A percentile compares a stretch with the other conserved stretches of the same genome.
Conservation (phyloP, 352 stramenopile genomes). For the Phytophthora ohioensis region DNA sequence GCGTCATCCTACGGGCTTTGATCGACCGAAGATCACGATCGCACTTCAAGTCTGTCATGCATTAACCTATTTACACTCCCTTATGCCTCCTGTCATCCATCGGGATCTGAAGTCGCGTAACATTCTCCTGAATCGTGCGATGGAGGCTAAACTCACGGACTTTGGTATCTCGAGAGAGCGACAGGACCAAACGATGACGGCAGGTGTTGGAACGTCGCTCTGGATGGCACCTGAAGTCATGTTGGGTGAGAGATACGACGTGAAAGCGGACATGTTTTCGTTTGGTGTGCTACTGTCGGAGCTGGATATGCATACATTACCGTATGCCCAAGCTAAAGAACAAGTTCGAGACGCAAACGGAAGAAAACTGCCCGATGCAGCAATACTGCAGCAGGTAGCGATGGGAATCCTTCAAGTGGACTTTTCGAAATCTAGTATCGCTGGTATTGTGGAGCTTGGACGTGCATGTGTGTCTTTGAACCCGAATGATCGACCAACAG, state of each 20-base stretch:
- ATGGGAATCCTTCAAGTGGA: slow-evolving; percentile 42
- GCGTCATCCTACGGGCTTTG: slow-evolving; percentile 27
- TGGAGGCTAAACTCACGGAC: slow-evolving; percentile 43
- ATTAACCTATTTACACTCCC: slow-evolving; percentile 45
- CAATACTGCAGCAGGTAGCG: slow-evolving; percentile 47
- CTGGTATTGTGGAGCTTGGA: slow-evolving; percentile 34
- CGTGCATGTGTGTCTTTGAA: slow-evolving; percentile 42
- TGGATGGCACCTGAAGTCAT: slow-evolving; percentile 82
- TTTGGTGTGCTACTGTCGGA: slow-evolving; percentile 49
- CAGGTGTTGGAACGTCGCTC: slow-evolving; percentile 38
- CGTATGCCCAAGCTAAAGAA: slow-evolving; percentile 39
- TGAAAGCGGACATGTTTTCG: slow-evolving; percentile 53
- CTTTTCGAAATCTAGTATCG: slow-evolving; percentile 28
- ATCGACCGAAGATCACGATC: slow-evolving; percentile 41
- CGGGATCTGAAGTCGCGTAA: slow-evolving; percentile 43
- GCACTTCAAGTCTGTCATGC: slow-evolving; percentile 38
- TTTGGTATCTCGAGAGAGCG: slow-evolving; percentile 44
- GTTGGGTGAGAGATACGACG: slow-evolving; percentile 40
- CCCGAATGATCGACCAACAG: slow-evolving; percentile 38
- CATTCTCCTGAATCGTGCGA: slow-evolving; percentile 37
- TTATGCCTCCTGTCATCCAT: slow-evolving; percentile 46
- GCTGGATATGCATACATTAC: slow-evolving; percentile 38
- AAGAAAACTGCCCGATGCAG: slow-evolving; percentile 34
- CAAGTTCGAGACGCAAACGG: slow-evolving; percentile 21
- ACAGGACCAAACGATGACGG: slow-evolving; percentile 41